phyloP scores from a whole-genome alignment of 2,329 filamentous ascomycete species.

The Apiospora koreana region DNA sequence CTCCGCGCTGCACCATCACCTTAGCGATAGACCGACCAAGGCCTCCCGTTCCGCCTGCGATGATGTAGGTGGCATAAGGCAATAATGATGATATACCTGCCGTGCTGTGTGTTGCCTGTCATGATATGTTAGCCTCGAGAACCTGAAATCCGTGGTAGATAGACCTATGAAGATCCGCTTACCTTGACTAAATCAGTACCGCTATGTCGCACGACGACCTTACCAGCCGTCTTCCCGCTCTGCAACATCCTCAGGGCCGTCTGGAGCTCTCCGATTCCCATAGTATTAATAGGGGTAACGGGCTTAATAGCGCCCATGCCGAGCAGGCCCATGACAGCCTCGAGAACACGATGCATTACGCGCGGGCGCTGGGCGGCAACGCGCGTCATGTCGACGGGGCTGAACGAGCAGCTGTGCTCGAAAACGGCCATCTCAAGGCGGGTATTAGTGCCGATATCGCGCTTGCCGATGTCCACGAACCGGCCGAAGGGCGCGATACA shows the following conservation, averaged over 20 bases:
- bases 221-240: conserved; percentile 39
- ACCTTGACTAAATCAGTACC: conserved; percentile 18
- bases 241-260: not conserved
- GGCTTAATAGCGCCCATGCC: no score
- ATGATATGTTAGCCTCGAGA: not conserved
- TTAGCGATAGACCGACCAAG: conserved; percentile 15
- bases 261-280: conserved; percentile 22
- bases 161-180: no score
- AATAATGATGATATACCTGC: no score
- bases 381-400: conserved; percentile 14
- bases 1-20: conserved; percentile 18
- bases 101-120: no score
- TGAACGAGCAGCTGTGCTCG: not conserved
- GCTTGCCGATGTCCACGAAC: not conserved
- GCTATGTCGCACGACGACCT: conserved; percentile 44
- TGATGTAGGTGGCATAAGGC: conserved; percentile 9
- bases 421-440: not conserved
- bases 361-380: conserved; percentile 15
- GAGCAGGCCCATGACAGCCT: conserved; percentile 24
- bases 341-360: conserved; percentile 20
- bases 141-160: no score
- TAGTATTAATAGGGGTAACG: conserved; percentile 29
- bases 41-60: conserved; percentile 18
- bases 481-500: not conserved
- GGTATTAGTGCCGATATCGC: not conserved